These are phyloP conservation scores for Coemansia sp. DNA, from an alignment of 192 early-diverging fungal species.

Conservation along the genomic window DNA sequence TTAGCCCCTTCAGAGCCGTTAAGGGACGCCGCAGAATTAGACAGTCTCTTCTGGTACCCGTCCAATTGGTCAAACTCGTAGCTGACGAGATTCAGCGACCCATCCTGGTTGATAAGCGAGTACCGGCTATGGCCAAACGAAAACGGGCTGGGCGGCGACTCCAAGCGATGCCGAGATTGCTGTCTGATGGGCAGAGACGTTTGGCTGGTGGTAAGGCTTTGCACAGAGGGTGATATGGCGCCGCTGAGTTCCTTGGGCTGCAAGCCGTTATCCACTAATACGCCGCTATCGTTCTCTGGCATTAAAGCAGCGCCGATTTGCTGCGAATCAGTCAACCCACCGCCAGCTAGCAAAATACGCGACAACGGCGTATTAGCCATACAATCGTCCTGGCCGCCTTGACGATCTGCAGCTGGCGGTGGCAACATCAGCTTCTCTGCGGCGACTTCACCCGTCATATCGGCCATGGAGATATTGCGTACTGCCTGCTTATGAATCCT, in stretches of 20 bases:
- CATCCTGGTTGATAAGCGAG: constrained; percentile 53
- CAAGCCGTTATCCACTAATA: constrained; percentile 16
- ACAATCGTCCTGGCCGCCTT: constrained; percentile 5
- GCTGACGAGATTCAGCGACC: constrained; percentile 44
- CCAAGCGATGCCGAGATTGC: not conserved
- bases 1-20: constrained; percentile 3
- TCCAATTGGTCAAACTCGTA: constrained; percentile 51
- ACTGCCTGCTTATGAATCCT: constrained; percentile 42
- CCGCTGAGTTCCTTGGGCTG: not conserved
- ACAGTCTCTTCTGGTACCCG: constrained; percentile 46
- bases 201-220: constrained; percentile 22
- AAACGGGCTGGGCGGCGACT: constrained; percentile 41
- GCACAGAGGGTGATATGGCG: not conserved
- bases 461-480: constrained; percentile 35
- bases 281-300: constrained; percentile 42
- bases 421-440: constrained; percentile 11
- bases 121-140: constrained; percentile 51
- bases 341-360: constrained; percentile 4
- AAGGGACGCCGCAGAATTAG: constrained; percentile 12
- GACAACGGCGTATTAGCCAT: constrained; percentile 10
- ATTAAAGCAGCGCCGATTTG: not conserved
- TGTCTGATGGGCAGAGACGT: constrained; percentile 14
- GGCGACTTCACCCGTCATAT: not conserved
- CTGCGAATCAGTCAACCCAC: constrained; percentile 5
- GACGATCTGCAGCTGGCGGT: not conserved